Evolutionary conservation across 768 basidiomycete species (phyloP).

Genomic region (Lactifluus hygrophoroides): DNA sequence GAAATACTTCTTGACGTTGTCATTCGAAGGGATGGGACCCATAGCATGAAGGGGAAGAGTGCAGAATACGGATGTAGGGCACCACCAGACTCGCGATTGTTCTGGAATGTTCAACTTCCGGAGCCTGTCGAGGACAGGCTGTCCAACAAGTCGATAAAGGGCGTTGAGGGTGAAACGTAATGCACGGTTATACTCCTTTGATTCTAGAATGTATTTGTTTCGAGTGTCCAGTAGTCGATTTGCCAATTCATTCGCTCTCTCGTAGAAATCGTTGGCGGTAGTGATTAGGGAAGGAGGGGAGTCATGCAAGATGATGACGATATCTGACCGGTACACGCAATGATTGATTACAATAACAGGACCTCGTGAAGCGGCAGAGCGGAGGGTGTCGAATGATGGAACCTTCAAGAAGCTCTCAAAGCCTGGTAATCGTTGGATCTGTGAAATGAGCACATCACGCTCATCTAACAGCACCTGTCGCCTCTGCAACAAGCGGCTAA

Average conservation of each 20-base stretch:
- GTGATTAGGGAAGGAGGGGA: not conserved
- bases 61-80: too few species aligned
- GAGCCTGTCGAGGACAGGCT: not conserved
- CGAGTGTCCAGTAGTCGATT: not conserved
- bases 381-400: not conserved
- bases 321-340: too few species aligned
- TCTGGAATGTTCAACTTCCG: too few species aligned
- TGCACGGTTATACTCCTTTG: not conserved
- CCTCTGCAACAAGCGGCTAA: too few species aligned
- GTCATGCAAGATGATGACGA: too few species aligned
- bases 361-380: not conserved
- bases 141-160: not conserved
- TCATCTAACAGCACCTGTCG: not conserved
- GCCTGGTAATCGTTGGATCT: not conserved
- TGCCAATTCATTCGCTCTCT: not conserved
- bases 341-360: too few species aligned
- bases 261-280: not conserved
- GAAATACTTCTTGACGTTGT: not conserved
- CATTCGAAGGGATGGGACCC: not conserved
- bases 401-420: too few species aligned
- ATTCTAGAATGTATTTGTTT: not conserved
- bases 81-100: too few species aligned
- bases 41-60: not conserved
- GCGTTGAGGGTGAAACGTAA: not conserved
- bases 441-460: not conserved